These are phyloP conservation scores for Atalantia buxifolia DNA, from an alignment of 345 rosid genomes.

Conservation along the genomic window DNA sequence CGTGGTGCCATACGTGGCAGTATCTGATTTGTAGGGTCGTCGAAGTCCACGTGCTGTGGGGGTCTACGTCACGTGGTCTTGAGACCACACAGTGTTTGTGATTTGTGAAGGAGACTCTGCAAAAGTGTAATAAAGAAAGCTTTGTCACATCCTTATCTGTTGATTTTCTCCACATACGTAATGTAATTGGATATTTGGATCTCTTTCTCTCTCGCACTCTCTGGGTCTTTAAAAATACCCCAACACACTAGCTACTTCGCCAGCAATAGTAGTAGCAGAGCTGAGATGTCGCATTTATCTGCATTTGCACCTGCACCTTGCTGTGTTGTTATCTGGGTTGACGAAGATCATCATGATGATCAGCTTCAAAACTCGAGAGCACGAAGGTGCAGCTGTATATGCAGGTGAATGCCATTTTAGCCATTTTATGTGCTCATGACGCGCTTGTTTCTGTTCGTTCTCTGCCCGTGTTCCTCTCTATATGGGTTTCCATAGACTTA, in stretches of 20 bases:
- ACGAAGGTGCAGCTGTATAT: constrained; percentile 45
- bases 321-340: background rate
- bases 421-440: background rate
- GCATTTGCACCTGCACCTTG: constrained; percentile 76
- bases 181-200: no score
- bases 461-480: no score
- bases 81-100: background rate
- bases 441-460: no score
- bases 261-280: background rate
- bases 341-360: no score
- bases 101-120: no score
- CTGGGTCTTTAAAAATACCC: no score
- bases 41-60: constrained; percentile 26
- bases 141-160: background rate
- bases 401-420: constrained; percentile 58
- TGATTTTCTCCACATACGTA: no score
- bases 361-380: background rate
- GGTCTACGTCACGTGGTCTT: constrained; percentile 31
- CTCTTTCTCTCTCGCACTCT: no score
- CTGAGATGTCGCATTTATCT: constrained; percentile 49
- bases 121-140: background rate
- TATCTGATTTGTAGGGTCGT: background rate
- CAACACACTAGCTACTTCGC: no score
- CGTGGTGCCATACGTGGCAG: constrained; percentile 6
- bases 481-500: background rate